A percentile compares a stretch with the other conserved stretches of the same genome.
Conservation (phyloP, 225 moss, liverwort and hornwort species). For the Thuidium tamariscinum region DNA sequence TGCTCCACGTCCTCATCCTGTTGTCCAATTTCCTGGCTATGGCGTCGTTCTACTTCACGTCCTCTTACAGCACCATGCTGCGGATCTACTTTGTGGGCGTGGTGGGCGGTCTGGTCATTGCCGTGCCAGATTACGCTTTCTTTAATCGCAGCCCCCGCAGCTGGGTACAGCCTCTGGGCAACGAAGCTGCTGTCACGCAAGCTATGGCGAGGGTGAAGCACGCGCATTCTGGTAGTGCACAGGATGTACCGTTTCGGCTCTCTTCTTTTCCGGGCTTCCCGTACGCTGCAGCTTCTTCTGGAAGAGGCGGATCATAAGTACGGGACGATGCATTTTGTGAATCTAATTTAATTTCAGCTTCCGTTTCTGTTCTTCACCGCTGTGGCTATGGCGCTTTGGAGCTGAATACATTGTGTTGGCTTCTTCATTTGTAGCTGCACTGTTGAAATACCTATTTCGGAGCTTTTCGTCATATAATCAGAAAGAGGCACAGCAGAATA, state of each 20-base stretch:
- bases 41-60: conserved; percentile 19
- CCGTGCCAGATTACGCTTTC: conserved; percentile 28
- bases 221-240: not conserved
- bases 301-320: not conserved
- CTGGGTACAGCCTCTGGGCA: conserved; percentile 11
- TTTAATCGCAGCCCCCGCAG: conserved; percentile 22
- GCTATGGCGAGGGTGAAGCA: not conserved
- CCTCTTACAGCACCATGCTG: conserved; percentile 27
- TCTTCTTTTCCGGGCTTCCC: not conserved
- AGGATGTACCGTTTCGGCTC: not conserved
- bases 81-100: conserved; percentile 9
- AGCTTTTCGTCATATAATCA: not conserved
- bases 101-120: not conserved
- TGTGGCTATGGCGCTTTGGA: not conserved
- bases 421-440: not conserved
- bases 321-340: not conserved
- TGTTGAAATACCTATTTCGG: not conserved
- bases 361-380: not conserved
- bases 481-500: conserved; percentile 1
- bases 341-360: not conserved
- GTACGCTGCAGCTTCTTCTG: not conserved
- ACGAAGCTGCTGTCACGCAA: not conserved
- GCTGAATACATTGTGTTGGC: not conserved
- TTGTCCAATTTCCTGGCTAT: conserved; percentile 12
- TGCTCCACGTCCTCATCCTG: conserved; percentile 6